Conservation (phyloP, 2,329 filamentous ascomycete genomes). For the Leptographium galeiforme region DNA sequence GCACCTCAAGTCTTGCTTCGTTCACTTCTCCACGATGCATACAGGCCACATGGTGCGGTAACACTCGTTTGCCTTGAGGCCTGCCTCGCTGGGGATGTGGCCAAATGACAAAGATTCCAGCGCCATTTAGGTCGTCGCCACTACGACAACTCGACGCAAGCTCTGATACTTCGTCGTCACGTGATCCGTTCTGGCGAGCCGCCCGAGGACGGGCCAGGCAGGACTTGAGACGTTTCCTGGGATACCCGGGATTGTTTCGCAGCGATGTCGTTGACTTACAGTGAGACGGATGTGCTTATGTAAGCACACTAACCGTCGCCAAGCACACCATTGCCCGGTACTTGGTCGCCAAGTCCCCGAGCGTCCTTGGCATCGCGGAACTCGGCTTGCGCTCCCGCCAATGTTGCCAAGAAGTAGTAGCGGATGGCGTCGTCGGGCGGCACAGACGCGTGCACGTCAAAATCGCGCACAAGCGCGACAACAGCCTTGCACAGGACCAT, state of each 20-base stretch:
- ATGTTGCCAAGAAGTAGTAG: conserved; percentile 39
- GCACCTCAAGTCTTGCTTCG: not conserved
- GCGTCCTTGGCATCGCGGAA: conserved; percentile 16
- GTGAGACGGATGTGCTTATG: too few species aligned
- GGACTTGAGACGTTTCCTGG: too few species aligned
- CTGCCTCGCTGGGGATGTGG: conserved; percentile 7
- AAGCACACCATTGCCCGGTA: too few species aligned
- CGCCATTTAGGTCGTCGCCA: conserved; percentile 5
- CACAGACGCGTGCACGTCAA: conserved; percentile 27
- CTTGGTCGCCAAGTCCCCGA: too few species aligned
- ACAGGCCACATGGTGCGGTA: not conserved
- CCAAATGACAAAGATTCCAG: conserved; percentile 2
- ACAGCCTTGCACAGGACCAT: conserved; percentile 33
- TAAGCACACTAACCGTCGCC: too few species aligned
- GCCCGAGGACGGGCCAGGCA: conserved; percentile 10
- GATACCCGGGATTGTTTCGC: too few species aligned
- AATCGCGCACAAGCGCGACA: conserved; percentile 26
- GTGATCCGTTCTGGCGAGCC: not conserved
- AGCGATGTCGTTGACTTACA: too few species aligned
- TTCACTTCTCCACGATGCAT: not conserved
- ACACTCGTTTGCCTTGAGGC: not conserved
- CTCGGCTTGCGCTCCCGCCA: conserved; percentile 30
- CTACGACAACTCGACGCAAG: conserved; percentile 6
- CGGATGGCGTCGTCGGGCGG: conserved; percentile 25
- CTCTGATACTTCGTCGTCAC: conserved; percentile 3